Base-by-base conservation (phyloP, 495 filamentous ascomycete genomes). In the Rhypophila decipiens region DNA sequence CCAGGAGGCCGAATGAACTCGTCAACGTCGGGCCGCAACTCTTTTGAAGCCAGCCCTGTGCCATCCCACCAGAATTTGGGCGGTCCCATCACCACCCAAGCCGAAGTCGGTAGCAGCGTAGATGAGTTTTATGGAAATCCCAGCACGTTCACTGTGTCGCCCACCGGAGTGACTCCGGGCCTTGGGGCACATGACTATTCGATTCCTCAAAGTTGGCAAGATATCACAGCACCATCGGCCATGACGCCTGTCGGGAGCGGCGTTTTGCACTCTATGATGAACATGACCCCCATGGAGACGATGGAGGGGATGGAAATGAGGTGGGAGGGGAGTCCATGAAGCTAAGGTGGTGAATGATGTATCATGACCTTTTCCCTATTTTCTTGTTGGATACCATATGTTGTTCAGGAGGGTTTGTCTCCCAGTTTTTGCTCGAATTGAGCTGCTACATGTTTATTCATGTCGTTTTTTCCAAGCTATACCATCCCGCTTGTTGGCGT, bases 181-280 rank as follows among this genome's bases (percentile, higher is more conserved):
- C 56, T 44, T 0, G 23, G 46, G 2, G 59, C 61, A 10, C 59
- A 56, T 23, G 60, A 55, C 1, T 76, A 69, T 44, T 57, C 60
- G 20, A 51, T 73, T 19, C 53, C 69, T 7, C 46, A 51, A 15
- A 64, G 65, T 11, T 76, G 68, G 73, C 49, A 56, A 24, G 53
- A 63, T 21, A 59, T 62, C 23, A 48, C 55, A 1, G 61, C 49
- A 24, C 64, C 68, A 42, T 53, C 34, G 39, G 72, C 64, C 7
- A 71, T 77, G 67, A 75, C 72, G 17, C 73, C 74, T 22, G 66
- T 71, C 2, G 65, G 66, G 3, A 69, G 77, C 20, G 71, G 73
- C 0, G 63, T 78, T 15, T 61, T 78, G 13, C 66, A 69, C 43
- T 64, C 70, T n/a, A 61, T 78, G 12, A 68, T 77, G 58, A 57